Evolutionary conservation across 495 filamentous ascomycete species (phyloP), one percentile per base, ranked within the genome.

Genomic region (Antarctomyces pellizariae): DNA sequence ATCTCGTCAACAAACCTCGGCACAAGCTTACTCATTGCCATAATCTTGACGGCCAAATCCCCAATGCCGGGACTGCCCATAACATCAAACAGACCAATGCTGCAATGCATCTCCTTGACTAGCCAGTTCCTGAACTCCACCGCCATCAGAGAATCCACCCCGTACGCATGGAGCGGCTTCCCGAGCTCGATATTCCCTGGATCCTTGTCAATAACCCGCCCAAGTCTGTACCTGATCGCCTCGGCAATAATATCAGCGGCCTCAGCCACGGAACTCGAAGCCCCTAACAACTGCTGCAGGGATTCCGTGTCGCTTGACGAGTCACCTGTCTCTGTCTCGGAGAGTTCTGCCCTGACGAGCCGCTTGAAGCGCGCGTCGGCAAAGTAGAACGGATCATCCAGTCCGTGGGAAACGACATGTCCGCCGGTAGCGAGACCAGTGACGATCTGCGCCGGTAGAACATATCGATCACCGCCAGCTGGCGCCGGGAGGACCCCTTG

Each of bases 111-210:
- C 32, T 61, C 55, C 14, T 47, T 49, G 1, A 47, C 31, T 14
- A 66, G 54, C 52, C 56, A 71, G 16, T 56, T 62, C 0, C 64
- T 49, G 6, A 69, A 29, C 36, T 71, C 67, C 10, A 70, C 56
- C 2, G 64, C 66, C 18, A 62, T 44, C 10, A 71, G 42, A 0
- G 55, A 62, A 33, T 71, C 66, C 0, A 70, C 43, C 0, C 62
- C 62, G 35, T 56, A 57, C 10, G 39, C 35, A 1, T 41, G 30
- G 2, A 60, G 36, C 7, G 48, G 43, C 39, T 47, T 46, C 15
- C 26, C 26, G 1, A 39, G 17, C 20, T 55, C 45, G 5, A 56
- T 41, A 6, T 54, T 47, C 4, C 44, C 44, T 13, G 33, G 29
- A 14, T 39, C 30, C 6, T 47, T 47, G 2, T 37, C 22, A 26